Conservation (phyloP, 2,329 filamentous ascomycete species). For the Penicillium hordei region DNA sequence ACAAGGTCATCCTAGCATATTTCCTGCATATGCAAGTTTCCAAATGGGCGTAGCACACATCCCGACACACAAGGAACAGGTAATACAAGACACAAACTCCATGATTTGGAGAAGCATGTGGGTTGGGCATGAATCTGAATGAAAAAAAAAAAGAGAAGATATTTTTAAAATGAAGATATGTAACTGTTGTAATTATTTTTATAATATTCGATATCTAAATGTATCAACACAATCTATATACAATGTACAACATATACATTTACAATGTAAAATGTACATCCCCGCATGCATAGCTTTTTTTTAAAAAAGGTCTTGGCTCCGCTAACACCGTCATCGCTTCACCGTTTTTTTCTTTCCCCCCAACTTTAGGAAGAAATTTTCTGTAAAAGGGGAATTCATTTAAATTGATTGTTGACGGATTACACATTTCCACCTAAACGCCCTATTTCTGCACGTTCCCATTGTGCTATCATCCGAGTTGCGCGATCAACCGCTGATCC, state of each 20-base stretch:
- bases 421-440: not conserved
- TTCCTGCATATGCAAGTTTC: constrained; percentile 11
- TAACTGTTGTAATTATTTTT: not conserved
- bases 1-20: not conserved
- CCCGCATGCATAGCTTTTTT: constrained; percentile 18
- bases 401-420: not conserved
- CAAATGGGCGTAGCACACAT: not conserved
- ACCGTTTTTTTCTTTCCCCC: constrained; percentile 25
- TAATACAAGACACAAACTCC: not conserved
- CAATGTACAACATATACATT: too few species aligned
- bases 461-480: constrained; percentile 19
- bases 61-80: constrained; percentile 7
- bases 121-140: not conserved
- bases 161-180: not conserved
- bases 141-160: constrained; percentile 2
- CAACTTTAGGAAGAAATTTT: constrained; percentile 4
- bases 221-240: constrained; percentile 9
- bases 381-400: constrained; percentile 1
- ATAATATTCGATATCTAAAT: not conserved
- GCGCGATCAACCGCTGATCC: constrained; percentile 26
- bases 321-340: constrained; percentile 24
- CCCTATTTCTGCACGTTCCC: constrained; percentile 16
- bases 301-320: constrained; percentile 20
- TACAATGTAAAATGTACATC: too few species aligned
- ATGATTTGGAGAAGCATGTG: not conserved